Evolutionary conservation across 1,284 basidiomycete species (phyloP), one percentile per base, ranked within the genome.

Genomic region (Cutaneotrichosporon curvatum): DNA sequence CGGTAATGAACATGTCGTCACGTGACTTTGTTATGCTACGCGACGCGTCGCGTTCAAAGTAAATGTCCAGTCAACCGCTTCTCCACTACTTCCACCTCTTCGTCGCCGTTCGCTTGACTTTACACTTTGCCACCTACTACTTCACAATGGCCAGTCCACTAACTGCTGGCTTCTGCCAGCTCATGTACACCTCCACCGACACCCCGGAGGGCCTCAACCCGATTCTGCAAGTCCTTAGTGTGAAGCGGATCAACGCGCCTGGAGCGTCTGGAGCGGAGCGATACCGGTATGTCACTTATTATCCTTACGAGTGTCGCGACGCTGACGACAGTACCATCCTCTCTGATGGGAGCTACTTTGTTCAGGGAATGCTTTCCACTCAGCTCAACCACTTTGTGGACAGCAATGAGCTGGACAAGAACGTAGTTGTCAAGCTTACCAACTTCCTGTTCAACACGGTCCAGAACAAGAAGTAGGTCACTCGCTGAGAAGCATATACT

Each of bases 301-400:
- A 22, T 4, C n/a, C 19, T 41, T 5, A 19, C 7, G 5, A 10
- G 14, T 7, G 12, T 28, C 12, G 25, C 8, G 25, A 25, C 22
- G 40, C 38, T 43, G 30, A 48, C 41, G n/a, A 6, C 50, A 76
- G 75, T 23, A 55, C 76, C 34, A 74, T 78, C 55, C 58, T 77
- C 21, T 77, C 75, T 2, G 91, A 95, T 67, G 88, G 91, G 37
- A 73, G 76, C 28, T 73, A 86, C 61, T 92, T 87, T 65, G 76
- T 87, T 43, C 91, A 94, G 70, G 83, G 87, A 25, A 97, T 99
- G 95, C 78, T 98, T 33, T 88, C 90, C 4, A 95, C 92, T 0
- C 87, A 91, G 67, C 78, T 92, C 43, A 96, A 96, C 62, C 61
- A 77, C 16, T 72, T 88, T 53, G 82, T 95, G 28, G 77, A 83